A percentile compares a stretch with the other conserved stretches of the same genome.
phyloP scores from a whole-genome alignment of 768 basidiomycete genomes.

The Leccinum olivaceopallidum region DNA sequence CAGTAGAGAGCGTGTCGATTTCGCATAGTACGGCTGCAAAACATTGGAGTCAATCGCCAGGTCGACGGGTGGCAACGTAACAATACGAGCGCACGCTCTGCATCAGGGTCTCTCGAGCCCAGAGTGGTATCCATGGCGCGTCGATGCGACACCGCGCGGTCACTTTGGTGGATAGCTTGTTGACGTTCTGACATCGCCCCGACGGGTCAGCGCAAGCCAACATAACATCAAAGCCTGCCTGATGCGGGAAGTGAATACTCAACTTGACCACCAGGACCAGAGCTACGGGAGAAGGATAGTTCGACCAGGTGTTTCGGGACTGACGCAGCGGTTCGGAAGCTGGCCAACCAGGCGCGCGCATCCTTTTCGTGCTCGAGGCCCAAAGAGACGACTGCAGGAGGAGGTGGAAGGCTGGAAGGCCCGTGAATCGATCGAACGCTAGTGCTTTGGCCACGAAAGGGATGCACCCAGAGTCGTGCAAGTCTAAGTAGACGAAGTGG shows the following conservation, averaged over 20 bases:
- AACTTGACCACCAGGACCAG: constrained; percentile 86
- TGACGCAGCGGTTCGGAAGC: constrained; percentile 41
- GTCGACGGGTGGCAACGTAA: background rate
- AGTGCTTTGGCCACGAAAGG: background rate
- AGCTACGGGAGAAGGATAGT: constrained; percentile 72
- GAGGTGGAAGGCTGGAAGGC: constrained; percentile 41
- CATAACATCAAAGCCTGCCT: background rate
- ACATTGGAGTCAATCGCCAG: background rate
- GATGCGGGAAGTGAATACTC: constrained; percentile 6
- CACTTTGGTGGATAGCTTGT: constrained; percentile 87
- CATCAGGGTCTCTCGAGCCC: constrained; percentile 54
- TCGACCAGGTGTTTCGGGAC: constrained; percentile 59
- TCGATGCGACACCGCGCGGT: constrained; percentile 60
- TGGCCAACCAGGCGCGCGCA: constrained; percentile 56
- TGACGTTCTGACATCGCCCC: constrained; percentile 64
- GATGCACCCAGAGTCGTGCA: background rate
- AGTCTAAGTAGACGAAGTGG: background rate
- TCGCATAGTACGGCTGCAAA: constrained; percentile 59
- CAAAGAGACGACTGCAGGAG: constrained; percentile 42
- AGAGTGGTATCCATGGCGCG: constrained; percentile 66
- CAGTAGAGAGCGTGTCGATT: constrained; percentile 67
- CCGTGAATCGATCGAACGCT: constrained; percentile 17
- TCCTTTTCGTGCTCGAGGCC: constrained; percentile 42
- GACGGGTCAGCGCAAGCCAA: background rate
- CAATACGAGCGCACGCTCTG: constrained; percentile 43